Evolutionary conservation across 192 early-diverging fungal species (phyloP).

Genomic region (Physocladia obscura): DNA sequence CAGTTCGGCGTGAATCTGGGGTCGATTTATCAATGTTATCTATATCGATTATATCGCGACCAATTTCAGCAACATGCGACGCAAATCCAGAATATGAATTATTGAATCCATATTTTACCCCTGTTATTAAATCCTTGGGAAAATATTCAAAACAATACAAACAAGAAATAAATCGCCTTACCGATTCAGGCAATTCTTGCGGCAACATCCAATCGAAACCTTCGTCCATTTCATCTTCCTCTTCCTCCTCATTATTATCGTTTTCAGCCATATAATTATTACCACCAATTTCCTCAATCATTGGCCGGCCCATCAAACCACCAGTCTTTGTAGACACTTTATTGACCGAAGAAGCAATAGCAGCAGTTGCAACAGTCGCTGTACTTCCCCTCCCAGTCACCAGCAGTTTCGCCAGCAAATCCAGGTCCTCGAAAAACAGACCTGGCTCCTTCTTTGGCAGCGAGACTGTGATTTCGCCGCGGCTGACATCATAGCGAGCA

Average conservation of each 20-base stretch:
- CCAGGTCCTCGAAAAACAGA: constrained; percentile 82
- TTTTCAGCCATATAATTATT: background rate
- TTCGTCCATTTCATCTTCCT: constrained; percentile 48
- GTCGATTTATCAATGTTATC: constrained; percentile 51
- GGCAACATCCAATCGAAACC: constrained; percentile 86
- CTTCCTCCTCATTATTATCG: constrained; percentile 31
- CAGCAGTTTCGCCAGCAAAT: constrained; percentile 82
- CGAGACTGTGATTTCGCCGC: constrained; percentile 69
- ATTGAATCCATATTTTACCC: constrained; percentile 86
- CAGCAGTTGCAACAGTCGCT: background rate
- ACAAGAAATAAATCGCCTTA: constrained; percentile 9
- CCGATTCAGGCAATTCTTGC: constrained; percentile 61
- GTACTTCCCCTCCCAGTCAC: background rate
- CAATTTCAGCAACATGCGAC: constrained; percentile 56
- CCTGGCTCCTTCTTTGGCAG: constrained; percentile 81
- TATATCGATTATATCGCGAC: constrained; percentile 53
- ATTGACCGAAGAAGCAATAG: constrained; percentile 1
- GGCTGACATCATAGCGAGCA: constrained; percentile 76
- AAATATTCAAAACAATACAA: background rate
- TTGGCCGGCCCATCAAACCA: constrained; percentile 53
- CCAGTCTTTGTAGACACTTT: constrained; percentile 40
- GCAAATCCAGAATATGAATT: constrained; percentile 77
- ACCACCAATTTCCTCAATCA: constrained; percentile 29
- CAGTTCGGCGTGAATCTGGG: constrained; percentile 50
- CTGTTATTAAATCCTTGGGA: constrained; percentile 36